phyloP scores from a whole-genome alignment of 2,329 filamentous ascomycete genomes.

The Lasiodiplodia citricola region DNA sequence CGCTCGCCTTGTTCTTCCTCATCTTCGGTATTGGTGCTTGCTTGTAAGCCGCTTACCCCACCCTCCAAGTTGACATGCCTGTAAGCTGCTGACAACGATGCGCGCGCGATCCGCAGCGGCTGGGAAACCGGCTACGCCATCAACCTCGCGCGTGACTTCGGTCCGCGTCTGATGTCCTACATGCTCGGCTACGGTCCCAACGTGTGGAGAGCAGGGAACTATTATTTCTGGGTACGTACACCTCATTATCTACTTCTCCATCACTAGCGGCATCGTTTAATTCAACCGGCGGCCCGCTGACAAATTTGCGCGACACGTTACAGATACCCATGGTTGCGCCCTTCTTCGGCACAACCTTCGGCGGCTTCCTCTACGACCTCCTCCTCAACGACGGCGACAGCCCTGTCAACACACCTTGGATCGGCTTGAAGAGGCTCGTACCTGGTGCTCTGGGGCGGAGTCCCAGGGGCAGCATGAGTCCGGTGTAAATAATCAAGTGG shows the following conservation, averaged over 20 bases:
- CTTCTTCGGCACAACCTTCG: slow-evolving; percentile 66
- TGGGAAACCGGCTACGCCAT: slow-evolving; percentile 69
- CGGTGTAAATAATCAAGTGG: background rate
- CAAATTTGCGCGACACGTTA: background rate
- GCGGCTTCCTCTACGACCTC: slow-evolving; percentile 69
- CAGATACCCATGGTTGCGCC: slow-evolving; percentile 68
- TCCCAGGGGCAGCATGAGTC: background rate
- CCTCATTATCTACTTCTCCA: slow-evolving; percentile 22
- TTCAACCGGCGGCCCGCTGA: background rate
- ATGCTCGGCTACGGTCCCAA: slow-evolving; percentile 69
- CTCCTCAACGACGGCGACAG: slow-evolving; percentile 68
- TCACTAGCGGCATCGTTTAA: background rate
- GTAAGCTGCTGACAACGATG: background rate
- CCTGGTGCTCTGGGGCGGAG: background rate
- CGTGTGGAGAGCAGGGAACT: slow-evolving; percentile 67
- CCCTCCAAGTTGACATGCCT: background rate
- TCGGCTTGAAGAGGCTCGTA: slow-evolving; percentile 54
- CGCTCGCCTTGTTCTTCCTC: slow-evolving; percentile 67
- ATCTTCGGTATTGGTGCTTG: slow-evolving; percentile 72
- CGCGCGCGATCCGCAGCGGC: slow-evolving; percentile 41
- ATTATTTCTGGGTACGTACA: slow-evolving; percentile 65
- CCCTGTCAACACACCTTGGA: slow-evolving; percentile 67
- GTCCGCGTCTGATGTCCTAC: slow-evolving; percentile 70
- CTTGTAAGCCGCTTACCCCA: slow-evolving; percentile 44
- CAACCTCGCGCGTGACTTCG: slow-evolving; percentile 73